These are phyloP conservation scores for Penicillium bialowiezense DNA, from an alignment of 495 filamentous ascomycete genomes.

Conservation along the genomic window DNA sequence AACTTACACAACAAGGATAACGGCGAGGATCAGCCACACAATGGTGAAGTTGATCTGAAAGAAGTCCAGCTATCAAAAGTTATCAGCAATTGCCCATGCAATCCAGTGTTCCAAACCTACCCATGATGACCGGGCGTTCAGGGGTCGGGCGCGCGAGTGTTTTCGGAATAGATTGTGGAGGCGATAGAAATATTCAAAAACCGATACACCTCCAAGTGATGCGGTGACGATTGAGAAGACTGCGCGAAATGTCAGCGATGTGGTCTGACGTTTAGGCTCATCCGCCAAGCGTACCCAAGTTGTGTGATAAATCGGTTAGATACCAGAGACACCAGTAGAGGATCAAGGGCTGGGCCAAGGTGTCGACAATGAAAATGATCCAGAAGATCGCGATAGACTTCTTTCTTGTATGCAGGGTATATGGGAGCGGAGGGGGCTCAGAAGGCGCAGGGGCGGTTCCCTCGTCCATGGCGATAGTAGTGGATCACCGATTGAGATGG, in stretches of 20 bases:
- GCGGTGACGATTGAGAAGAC: constrained; percentile 60
- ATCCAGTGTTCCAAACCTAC: constrained; percentile 19
- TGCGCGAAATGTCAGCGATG: constrained; percentile 14
- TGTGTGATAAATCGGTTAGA: constrained; percentile 51
- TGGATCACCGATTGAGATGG: constrained; percentile 3
- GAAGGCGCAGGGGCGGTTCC: constrained; percentile 19
- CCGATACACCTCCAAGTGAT: constrained; percentile 54
- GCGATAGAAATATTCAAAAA: constrained; percentile 56
- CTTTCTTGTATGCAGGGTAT: constrained; percentile 52
- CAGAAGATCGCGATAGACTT: constrained; percentile 57
- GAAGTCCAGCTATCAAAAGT: constrained; percentile 49
- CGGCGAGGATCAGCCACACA: constrained; percentile 46
- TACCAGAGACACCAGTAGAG: constrained; percentile 60
- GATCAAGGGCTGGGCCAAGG: constrained; percentile 50
- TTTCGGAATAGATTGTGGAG: constrained; percentile 45
- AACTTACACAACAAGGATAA: constrained; percentile 54
- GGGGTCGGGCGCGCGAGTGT: constrained; percentile 48
- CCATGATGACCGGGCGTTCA: constrained; percentile 52
- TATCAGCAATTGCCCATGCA: constrained; percentile 2
- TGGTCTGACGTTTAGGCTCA: background rate
- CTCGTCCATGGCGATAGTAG: constrained; percentile 35
- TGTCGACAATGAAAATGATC: constrained; percentile 54
- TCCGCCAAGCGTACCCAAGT: constrained; percentile 41
- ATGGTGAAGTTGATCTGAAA: constrained; percentile 62
- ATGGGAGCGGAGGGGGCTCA: constrained; percentile 55